These are phyloP conservation scores for Diplogelasinospora grovesii DNA, from an alignment of 495 filamentous ascomycete genomes.

Conservation along the genomic window DNA sequence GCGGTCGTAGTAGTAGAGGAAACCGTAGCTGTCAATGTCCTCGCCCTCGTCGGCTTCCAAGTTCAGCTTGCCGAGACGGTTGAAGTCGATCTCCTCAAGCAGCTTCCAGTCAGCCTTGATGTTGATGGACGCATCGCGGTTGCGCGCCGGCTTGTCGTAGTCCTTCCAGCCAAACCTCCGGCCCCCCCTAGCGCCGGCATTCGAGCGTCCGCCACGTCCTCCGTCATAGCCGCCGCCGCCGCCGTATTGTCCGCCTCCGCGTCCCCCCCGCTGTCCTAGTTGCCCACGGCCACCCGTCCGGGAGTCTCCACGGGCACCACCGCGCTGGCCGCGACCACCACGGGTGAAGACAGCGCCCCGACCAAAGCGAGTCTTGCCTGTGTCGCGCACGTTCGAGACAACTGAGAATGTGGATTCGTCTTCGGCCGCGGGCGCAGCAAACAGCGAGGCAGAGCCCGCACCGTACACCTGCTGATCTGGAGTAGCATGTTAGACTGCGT, in stretches of 20 bases:
- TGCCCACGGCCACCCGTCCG: conserved; percentile 57
- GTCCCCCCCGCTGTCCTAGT: conserved; percentile 33
- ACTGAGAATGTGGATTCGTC: conserved; percentile 98
- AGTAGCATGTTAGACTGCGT: conserved; percentile 2
- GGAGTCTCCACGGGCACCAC: conserved; percentile 63
- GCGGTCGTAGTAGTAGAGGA: conserved; percentile 95
- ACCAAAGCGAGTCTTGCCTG: conserved; percentile 79
- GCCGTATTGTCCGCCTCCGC: conserved; percentile 34
- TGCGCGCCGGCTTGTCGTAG: conserved; percentile 95
- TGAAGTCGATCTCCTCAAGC: conserved; percentile 98
- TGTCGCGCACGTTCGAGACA: conserved; percentile 85
- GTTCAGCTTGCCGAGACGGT: conserved; percentile 87
- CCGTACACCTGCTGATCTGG: conserved; percentile 95
- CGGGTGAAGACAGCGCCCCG: conserved; percentile 81
- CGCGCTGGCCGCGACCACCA: conserved; percentile 77
- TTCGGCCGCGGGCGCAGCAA: conserved; percentile 83
- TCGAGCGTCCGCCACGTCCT: conserved; percentile 49
- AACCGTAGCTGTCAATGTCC: conserved; percentile 90
- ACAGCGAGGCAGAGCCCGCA: conserved; percentile 76
- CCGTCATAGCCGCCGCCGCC: conserved; percentile 47
- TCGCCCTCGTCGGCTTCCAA: conserved; percentile 91
- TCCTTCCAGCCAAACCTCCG: conserved; percentile 97
- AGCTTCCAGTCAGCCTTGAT: conserved; percentile 92
- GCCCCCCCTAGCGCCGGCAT: conserved; percentile 46
- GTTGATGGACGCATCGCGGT: conserved; percentile 88